phyloP scores from a whole-genome alignment of 768 basidiomycete species.

The Phylloporus scabripes region DNA sequence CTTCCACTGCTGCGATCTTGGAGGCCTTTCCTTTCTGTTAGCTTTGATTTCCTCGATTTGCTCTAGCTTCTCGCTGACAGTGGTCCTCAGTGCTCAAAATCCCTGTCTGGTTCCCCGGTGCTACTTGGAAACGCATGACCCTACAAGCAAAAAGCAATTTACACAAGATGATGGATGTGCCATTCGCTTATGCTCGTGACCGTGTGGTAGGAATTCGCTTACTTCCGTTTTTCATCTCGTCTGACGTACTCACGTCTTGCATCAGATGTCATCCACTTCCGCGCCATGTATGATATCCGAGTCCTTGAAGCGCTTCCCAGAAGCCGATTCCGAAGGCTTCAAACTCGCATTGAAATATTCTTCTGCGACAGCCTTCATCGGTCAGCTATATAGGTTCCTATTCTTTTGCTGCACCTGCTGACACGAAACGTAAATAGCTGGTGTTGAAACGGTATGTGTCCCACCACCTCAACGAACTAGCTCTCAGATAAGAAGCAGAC shows the following conservation, averaged over 20 bases:
- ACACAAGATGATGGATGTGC: constrained; percentile 25
- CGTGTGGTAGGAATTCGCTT: constrained; percentile 20
- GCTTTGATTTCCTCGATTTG: constrained; percentile 11
- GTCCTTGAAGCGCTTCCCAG: constrained; percentile 20
- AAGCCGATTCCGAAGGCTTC: constrained; percentile 17
- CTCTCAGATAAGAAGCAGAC: constrained; percentile 20
- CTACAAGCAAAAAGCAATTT: constrained; percentile 26
- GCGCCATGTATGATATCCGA: constrained; percentile 28
- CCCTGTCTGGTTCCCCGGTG: constrained; percentile 34
- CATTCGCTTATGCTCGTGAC: constrained; percentile 27
- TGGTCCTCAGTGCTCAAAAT: constrained; percentile 24
- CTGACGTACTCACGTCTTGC: not conserved
- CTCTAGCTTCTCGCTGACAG: constrained; percentile 9
- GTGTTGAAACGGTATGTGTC: constrained; percentile 27
- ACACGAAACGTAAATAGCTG: constrained; percentile 16
- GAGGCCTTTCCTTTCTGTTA: constrained; percentile 31
- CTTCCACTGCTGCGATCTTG: constrained; percentile 22
- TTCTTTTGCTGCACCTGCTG: not conserved
- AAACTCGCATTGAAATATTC: constrained; percentile 27
- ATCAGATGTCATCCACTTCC: constrained; percentile 20
- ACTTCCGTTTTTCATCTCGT: not conserved
- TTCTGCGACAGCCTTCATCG: constrained; percentile 31
- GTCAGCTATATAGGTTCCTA: constrained; percentile 9
- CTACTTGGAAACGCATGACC: constrained; percentile 28
- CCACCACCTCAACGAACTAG: not conserved